These are phyloP conservation scores for Leccinum insolens DNA, from an alignment of 1,284 basidiomycete genomes.

Conservation along the genomic window DNA sequence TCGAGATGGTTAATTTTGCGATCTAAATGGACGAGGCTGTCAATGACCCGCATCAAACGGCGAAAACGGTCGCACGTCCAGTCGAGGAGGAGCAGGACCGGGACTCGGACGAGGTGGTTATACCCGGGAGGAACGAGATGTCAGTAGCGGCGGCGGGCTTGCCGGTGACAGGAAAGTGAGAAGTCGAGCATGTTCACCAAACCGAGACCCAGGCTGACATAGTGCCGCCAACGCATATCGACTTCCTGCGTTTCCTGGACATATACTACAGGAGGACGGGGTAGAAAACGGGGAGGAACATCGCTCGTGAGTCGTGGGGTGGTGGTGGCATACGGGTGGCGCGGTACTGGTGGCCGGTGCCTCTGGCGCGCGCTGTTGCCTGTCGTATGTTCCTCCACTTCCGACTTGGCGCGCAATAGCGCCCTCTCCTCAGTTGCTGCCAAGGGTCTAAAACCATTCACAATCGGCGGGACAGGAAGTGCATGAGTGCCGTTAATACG, in stretches of 20 bases:
- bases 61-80: constrained; percentile 46
- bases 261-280: constrained; percentile 73
- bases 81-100: constrained; percentile 2
- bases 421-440: constrained; percentile 82
- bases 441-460: constrained; percentile 41
- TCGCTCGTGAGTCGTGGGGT: constrained; percentile 13
- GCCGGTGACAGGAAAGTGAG: constrained; percentile 17
- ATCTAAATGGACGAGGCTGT: too few species aligned
- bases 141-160: constrained; percentile 25
- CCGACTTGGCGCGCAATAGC: constrained; percentile 61
- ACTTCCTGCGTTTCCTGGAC: constrained; percentile 77
- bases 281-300: constrained; percentile 59
- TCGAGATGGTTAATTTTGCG: background rate
- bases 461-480: constrained; percentile 26
- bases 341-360: constrained; percentile 7
- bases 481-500: constrained; percentile 23
- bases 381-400: constrained; percentile 47
- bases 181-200: constrained; percentile 19
- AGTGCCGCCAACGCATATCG: constrained; percentile 51
- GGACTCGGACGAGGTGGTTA: background rate
- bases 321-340: constrained; percentile 22
- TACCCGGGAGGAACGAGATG: constrained; percentile 7
- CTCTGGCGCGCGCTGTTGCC: constrained; percentile 16
- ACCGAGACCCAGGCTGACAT: constrained; percentile 21
- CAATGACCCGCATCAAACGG: constrained; percentile 39